phyloP scores from a whole-genome alignment of 2,329 filamentous ascomycete species.

The Penicillium sp. region DNA sequence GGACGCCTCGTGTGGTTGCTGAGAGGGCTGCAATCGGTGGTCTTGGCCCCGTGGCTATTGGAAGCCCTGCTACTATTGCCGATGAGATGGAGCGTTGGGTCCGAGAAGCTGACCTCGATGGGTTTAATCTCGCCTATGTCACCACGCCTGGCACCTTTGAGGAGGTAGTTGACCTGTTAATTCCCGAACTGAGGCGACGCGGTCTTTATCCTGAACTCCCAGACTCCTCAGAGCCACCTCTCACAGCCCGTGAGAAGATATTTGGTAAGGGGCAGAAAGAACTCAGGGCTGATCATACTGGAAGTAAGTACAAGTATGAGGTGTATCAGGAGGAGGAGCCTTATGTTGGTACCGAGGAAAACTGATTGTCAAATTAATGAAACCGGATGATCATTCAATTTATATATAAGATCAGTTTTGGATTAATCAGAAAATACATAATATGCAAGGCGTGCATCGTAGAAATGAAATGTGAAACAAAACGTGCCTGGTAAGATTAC shows the following conservation, averaged over 20 bases:
- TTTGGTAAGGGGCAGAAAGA: slow-evolving; percentile 60
- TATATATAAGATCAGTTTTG: neutral
- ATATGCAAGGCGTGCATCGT: neutral
- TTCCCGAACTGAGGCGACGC: slow-evolving; percentile 48
- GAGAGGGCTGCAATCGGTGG: slow-evolving; percentile 51
- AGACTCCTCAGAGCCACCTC: slow-evolving; percentile 16
- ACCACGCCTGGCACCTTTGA: slow-evolving; percentile 54
- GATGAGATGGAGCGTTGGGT: slow-evolving; percentile 51
- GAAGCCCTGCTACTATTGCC: slow-evolving; percentile 46
- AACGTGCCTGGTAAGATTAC: slow-evolving; percentile 8
- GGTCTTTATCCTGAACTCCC: slow-evolving; percentile 43
- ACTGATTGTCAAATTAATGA: neutral
- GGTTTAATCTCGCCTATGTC: slow-evolving; percentile 48
- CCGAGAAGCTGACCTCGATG: slow-evolving; percentile 43
- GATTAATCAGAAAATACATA: neutral
- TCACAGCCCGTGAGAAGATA: slow-evolving; percentile 59
- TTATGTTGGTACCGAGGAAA: slow-evolving; percentile 22
- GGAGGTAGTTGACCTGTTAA: slow-evolving; percentile 50
- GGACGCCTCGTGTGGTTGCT: slow-evolving; percentile 48
- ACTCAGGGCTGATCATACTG: slow-evolving; percentile 58
- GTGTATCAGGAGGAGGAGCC: slow-evolving; percentile 57
- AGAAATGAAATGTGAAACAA: neutral
- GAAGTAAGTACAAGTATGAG: slow-evolving; percentile 61
- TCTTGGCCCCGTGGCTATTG: slow-evolving; percentile 49
- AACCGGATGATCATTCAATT: neutral